A percentile compares a stretch with the other conserved stretches of the same genome.
Evolutionary conservation across 305 asterid genomes (phyloP).

Genomic region (Lippia alba): DNA sequence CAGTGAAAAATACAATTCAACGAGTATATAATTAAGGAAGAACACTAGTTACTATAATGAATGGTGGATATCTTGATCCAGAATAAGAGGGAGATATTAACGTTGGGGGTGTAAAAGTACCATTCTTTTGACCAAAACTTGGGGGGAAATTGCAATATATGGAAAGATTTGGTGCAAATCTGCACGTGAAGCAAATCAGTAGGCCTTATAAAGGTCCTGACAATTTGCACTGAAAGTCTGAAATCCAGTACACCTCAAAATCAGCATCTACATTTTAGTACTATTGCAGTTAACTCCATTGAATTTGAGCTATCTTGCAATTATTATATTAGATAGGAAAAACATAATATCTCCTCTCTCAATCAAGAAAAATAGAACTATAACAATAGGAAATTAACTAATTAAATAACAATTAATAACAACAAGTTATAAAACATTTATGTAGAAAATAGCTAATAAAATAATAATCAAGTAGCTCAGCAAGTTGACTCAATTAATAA

Average conservation of each 20-base stretch:
- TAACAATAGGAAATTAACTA: neutral
- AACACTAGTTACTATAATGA: too few relatives aligned
- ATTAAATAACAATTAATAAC: conserved; percentile 27
- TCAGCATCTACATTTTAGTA: neutral
- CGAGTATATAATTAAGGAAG: too few relatives aligned
- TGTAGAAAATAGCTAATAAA: neutral
- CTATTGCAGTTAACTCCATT: conserved; percentile 12
- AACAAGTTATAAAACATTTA: conserved; percentile 15
- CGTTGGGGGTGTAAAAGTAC: neutral
- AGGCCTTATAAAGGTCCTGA: conserved; percentile 5
- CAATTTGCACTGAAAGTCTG: conserved; percentile 20
- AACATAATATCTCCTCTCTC: neutral
- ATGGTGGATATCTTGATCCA: too few relatives aligned
- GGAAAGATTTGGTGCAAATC: conserved; percentile 2
- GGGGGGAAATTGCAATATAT: neutral
- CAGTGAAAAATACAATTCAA: too few relatives aligned
- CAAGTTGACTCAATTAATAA: conserved; percentile 35
- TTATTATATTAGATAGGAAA: neutral
- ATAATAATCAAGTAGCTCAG: neutral
- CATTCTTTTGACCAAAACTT: neutral
- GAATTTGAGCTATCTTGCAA: neutral
- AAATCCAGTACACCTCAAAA: conserved; percentile 27
- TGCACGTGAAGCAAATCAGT: conserved; percentile 23
- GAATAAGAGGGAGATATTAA: neutral
- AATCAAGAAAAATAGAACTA: conserved; percentile 11